Conservation (phyloP, 768 basidiomycete species). For the Galerina sulciceps region DNA sequence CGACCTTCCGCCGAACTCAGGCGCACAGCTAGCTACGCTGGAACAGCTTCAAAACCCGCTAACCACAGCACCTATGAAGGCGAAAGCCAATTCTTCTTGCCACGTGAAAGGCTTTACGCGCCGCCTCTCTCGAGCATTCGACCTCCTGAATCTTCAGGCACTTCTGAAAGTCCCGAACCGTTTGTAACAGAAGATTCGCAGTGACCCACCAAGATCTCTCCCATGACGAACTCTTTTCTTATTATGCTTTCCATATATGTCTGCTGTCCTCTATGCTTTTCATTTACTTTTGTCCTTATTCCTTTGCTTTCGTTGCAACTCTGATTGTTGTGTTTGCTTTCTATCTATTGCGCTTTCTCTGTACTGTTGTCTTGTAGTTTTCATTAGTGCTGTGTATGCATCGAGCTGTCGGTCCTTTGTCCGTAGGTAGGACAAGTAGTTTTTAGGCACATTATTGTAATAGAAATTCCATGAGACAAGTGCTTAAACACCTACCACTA, state of each 20-base stretch:
- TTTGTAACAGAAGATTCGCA: neutral
- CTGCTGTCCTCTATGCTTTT: neutral
- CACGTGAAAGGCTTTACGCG: neutral
- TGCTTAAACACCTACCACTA: too few species aligned
- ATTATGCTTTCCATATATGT: neutral
- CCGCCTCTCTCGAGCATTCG: neutral
- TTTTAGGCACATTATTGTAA: too few species aligned
- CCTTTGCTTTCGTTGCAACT: neutral
- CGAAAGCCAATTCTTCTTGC: conserved; percentile 15
- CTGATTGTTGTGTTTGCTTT: conserved; percentile 4
- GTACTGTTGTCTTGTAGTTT: neutral
- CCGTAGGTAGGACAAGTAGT: too few species aligned
- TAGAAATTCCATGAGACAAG: too few species aligned
- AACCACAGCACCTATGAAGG: neutral
- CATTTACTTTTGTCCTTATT: neutral
- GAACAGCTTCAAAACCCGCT: neutral
- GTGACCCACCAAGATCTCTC: neutral
- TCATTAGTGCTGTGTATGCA: neutral
- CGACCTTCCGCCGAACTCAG: conserved; percentile 15
- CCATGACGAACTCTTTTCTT: neutral
- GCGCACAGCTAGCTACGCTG: conserved; percentile 19
- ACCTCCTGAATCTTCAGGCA: neutral
- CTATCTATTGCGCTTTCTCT: neutral
- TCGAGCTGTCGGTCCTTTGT: neutral
- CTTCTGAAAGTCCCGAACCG: conserved; percentile 5